These are phyloP conservation scores for Ustilago sp. DNA, from an alignment of 1,284 basidiomycete species.

Conservation along the genomic window DNA sequence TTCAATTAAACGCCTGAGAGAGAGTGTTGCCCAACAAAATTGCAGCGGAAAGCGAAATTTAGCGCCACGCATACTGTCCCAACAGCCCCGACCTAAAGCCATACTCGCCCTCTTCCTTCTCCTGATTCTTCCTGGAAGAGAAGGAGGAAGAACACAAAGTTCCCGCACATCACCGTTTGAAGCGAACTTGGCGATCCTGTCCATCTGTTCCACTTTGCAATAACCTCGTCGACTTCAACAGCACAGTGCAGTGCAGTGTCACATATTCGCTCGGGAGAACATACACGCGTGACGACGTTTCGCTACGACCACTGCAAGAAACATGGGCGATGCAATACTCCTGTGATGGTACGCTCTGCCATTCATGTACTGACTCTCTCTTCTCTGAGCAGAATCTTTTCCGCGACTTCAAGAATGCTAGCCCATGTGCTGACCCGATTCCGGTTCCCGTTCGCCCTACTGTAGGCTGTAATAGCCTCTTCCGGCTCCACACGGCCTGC, in stretches of 20 bases:
- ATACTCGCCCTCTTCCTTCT: background rate
- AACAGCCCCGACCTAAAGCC: background rate
- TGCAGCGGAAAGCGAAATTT: background rate
- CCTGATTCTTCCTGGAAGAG: background rate
- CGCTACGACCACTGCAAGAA: constrained; percentile 3
- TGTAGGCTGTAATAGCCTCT: background rate
- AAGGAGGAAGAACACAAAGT: background rate
- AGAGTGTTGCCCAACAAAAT: background rate
- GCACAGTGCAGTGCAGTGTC: background rate
- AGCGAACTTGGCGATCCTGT: constrained; percentile 2
- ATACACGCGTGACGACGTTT: constrained; percentile 12
- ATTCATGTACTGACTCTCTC: background rate
- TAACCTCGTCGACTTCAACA: background rate
- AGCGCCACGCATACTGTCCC: background rate
- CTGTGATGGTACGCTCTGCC: background rate
- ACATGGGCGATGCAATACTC: background rate
- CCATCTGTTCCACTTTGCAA: background rate
- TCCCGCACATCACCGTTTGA: background rate
- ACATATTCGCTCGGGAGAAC: background rate
- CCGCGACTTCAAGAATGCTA: background rate
- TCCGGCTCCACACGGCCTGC: background rate
- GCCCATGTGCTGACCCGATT: background rate
- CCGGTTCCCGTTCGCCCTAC: background rate
- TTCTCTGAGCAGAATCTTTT: background rate
- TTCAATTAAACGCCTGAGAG: background rate